Evolutionary conservation across 345 rosid species (phyloP).

Genomic region (Erysimum cheiranthoides): DNA sequence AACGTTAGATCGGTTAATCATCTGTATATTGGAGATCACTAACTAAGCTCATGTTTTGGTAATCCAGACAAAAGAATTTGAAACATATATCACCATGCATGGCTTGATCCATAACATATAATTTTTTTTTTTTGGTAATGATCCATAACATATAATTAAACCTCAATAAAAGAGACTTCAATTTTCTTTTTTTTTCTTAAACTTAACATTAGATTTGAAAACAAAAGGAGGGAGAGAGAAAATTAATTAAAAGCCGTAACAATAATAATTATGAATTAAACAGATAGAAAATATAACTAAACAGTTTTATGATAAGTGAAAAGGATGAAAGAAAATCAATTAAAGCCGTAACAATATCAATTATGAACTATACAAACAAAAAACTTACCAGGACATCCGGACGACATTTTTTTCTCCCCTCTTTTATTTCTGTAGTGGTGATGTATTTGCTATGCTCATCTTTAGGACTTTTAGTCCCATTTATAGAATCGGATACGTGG

Average conservation of each 20-base stretch:
- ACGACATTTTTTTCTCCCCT: slow-evolving; percentile 34
- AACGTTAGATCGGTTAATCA: not conserved
- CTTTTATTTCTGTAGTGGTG: not conserved
- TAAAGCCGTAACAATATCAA: not conserved
- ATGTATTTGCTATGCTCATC: slow-evolving; percentile 20
- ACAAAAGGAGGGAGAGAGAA: not conserved
- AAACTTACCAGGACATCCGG: slow-evolving; percentile 23
- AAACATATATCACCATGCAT: not conserved
- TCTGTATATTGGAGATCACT: not conserved
- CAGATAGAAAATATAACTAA: not conserved
- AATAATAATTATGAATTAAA: not conserved
- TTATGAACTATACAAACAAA: not conserved
- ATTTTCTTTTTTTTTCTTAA: too few relatives aligned
- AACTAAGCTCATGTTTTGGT: not conserved
- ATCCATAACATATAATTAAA: too few relatives aligned
- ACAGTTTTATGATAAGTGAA: not conserved
- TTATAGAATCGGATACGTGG: slow-evolving; percentile 23
- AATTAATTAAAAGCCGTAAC: not conserved
- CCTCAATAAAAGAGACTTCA: not conserved
- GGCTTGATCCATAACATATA: not conserved
- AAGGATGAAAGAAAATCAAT: not conserved
- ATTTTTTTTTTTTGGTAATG: too few relatives aligned
- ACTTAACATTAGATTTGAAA: not conserved
- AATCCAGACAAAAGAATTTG: not conserved
- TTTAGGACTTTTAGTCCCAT: not conserved